phyloP scores from a whole-genome alignment of 768 basidiomycete species.

The Tricholoma terreum region DNA sequence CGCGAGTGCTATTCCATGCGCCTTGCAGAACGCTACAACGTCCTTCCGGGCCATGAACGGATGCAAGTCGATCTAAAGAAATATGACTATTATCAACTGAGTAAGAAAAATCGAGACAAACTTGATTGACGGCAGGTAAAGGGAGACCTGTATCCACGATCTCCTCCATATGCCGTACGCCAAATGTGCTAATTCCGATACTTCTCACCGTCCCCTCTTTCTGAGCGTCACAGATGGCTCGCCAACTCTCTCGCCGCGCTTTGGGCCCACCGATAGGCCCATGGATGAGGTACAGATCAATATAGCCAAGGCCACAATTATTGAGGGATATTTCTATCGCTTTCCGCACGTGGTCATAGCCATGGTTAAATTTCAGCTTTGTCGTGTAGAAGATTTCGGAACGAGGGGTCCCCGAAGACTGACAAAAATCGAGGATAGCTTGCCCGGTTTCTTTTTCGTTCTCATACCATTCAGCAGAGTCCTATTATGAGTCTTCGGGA shows the following conservation, averaged over 20 bases:
- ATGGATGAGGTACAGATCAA: conserved; percentile 73
- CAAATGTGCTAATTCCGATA: conserved; percentile 65
- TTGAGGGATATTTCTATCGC: conserved; percentile 53
- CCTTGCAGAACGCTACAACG: conserved; percentile 56
- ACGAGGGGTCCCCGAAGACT: conserved; percentile 46
- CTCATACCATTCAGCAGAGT: conserved; percentile 54
- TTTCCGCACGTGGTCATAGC: conserved; percentile 45
- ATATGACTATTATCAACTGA: conserved; percentile 1
- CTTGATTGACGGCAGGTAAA: conserved; percentile 62
- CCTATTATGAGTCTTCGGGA: conserved; percentile 29
- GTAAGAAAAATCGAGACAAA: conserved; percentile 19
- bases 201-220: conserved; percentile 55
- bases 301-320: conserved; percentile 54
- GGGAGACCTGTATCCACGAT: conserved; percentile 40
- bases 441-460: conserved; percentile 65
- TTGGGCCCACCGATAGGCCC: conserved; percentile 60
- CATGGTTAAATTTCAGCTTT: conserved; percentile 59
- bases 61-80: conserved; percentile 49
- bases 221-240: conserved; percentile 61
- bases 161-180: conserved; percentile 59
- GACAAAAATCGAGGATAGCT: conserved; percentile 57
- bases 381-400: conserved; percentile 67
- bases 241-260: conserved; percentile 61
- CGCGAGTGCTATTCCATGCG: conserved; percentile 59
- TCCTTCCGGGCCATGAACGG: conserved; percentile 69